Percentiles rank a stretch among this genome's conserved stretches.
These are phyloP conservation scores for Penicillium dipodomyicola DNA, from an alignment of 495 filamentous ascomycete genomes.

Conservation along the genomic window DNA sequence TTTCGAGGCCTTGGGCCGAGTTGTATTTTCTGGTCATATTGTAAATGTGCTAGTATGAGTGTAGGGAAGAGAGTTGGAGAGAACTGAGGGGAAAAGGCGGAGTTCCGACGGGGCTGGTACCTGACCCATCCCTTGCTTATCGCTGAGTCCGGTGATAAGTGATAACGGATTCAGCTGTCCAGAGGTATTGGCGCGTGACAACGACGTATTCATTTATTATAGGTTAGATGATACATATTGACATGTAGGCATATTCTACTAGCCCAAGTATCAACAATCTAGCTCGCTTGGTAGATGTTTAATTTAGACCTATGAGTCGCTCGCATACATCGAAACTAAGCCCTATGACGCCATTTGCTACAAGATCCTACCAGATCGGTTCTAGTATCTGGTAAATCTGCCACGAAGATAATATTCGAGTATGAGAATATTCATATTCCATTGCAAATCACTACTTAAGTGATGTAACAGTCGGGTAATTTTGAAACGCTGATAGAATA, in stretches of 20 bases:
- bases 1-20: slow-evolving; percentile 20
- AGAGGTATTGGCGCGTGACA: too few species aligned
- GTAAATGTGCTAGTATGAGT: background rate
- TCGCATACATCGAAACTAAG: background rate
- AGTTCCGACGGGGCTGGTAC: slow-evolving; percentile 17
- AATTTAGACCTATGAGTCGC: background rate
- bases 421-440: background rate
- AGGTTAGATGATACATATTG: background rate
- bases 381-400: background rate
- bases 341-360: background rate
- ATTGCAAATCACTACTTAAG: background rate
- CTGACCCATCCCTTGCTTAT: slow-evolving; percentile 23
- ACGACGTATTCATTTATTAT: background rate
- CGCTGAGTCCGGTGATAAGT: slow-evolving; percentile 22
- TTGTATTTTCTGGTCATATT: slow-evolving; percentile 32
- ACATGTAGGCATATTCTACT: too few species aligned
- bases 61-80: slow-evolving; percentile 11
- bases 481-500: background rate
- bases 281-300: background rate
- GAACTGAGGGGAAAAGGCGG: slow-evolving; percentile 27
- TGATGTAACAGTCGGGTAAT: background rate
- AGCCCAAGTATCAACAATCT: background rate
- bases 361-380: background rate
- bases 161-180: slow-evolving; percentile 10
- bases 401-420: background rate